A percentile compares a stretch with the other conserved stretches of the same genome.
These are phyloP conservation scores for Ascochyta koolunga DNA, from an alignment of 2,329 filamentous ascomycete genomes.

Conservation along the genomic window DNA sequence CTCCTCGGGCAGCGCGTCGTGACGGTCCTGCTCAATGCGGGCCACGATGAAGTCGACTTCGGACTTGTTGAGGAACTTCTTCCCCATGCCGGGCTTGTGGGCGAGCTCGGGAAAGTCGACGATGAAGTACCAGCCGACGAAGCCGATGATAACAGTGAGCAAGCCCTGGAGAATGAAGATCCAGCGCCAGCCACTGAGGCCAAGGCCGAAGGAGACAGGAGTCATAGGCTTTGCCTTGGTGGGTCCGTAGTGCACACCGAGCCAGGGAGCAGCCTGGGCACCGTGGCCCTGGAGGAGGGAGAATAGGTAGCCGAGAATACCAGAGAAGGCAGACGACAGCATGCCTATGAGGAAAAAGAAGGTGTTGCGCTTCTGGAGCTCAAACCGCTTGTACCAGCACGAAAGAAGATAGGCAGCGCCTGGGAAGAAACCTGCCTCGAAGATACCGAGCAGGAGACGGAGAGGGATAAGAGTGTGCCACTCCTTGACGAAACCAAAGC, in stretches of 20 bases:
- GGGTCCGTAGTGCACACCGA: conserved; percentile 40
- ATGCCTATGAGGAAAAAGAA: conserved; percentile 57
- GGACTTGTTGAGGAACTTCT: conserved; percentile 34
- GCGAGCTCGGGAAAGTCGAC: conserved; percentile 37
- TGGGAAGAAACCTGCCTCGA: conserved; percentile 39
- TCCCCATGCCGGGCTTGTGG: conserved; percentile 27
- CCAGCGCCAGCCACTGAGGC: conserved; percentile 38
- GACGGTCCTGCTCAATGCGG: conserved; percentile 34
- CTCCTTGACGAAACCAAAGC: conserved; percentile 32
- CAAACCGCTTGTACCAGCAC: conserved; percentile 65
- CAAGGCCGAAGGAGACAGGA: conserved; percentile 38
- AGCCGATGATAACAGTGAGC: conserved; percentile 26
- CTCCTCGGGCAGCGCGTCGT: conserved; percentile 36
- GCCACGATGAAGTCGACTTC: conserved; percentile 37
- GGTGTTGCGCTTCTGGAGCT: conserved; percentile 61
- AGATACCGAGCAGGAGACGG: conserved; percentile 31
- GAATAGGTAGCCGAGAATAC: conserved; percentile 42
- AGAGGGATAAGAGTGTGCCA: conserved; percentile 33
- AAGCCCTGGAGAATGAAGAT: conserved; percentile 35
- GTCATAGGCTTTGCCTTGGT: conserved; percentile 30
- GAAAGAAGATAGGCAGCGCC: conserved; percentile 58
- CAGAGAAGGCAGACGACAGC: conserved; percentile 33
- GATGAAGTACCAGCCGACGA: conserved; percentile 32
- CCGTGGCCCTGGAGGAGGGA: conserved; percentile 58
- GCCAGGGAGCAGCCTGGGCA: conserved; percentile 30